Conservation (phyloP, 2,329 filamentous ascomycete species). For the Triangularia setosa region DNA sequence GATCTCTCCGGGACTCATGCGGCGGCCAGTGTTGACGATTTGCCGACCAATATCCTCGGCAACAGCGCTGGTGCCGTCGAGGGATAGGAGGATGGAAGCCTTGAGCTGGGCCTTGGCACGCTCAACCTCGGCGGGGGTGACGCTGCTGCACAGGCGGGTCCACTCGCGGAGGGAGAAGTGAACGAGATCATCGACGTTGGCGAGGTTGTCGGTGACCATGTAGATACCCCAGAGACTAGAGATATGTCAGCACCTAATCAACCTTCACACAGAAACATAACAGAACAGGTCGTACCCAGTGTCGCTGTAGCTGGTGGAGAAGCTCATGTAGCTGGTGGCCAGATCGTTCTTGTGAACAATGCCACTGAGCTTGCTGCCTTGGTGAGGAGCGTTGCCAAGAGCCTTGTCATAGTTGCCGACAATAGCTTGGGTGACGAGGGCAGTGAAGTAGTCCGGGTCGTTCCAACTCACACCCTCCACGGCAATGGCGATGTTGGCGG, state of each 20-base stretch:
- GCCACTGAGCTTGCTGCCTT: conserved; percentile 96
- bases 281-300: conserved; percentile 67
- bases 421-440: conserved; percentile 94
- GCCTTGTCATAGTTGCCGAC: conserved; percentile 99
- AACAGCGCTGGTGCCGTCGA: conserved; percentile 94
- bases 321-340: conserved; percentile 99
- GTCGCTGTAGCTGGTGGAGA: conserved; percentile 98
- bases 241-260: conserved; percentile 6
- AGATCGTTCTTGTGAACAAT: conserved; percentile 92
- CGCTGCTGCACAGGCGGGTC: conserved; percentile 87
- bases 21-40: conserved; percentile 93
- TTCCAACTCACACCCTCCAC: conserved; percentile 99
- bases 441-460: conserved; percentile 98
- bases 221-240: conserved; percentile 98
- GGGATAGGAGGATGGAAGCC: conserved; percentile 92
- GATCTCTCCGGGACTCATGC: conserved; percentile 88
- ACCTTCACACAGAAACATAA: not conserved
- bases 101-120: conserved; percentile 99
- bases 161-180: conserved; percentile 99
- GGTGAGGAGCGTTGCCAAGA: conserved; percentile 94
- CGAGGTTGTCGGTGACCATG: conserved; percentile 86
- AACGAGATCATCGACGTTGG: conserved; percentile 86
- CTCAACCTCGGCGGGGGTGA: conserved; percentile 87
- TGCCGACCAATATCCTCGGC: conserved; percentile 98
- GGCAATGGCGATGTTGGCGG: conserved; percentile 95